Evolutionary conservation across 805 yeast species (phyloP).

Genomic region (Teunomyces aglyptinius): DNA sequence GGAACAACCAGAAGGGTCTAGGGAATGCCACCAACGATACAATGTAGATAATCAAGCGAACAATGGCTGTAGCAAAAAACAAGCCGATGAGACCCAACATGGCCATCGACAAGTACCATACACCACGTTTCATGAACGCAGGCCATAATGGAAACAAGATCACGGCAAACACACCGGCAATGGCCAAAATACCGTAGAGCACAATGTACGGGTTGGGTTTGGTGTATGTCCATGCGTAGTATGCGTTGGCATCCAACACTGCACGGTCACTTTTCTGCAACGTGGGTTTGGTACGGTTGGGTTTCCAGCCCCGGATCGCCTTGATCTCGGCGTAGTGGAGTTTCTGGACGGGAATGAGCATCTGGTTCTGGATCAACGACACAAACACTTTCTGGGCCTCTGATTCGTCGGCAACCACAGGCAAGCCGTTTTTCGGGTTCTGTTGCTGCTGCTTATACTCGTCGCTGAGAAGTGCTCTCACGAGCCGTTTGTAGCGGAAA

Average conservation of each 20-base stretch:
- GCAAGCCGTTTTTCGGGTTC: slow-evolving; percentile 43
- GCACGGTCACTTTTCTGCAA: slow-evolving; percentile 57
- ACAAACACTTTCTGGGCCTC: slow-evolving; percentile 65
- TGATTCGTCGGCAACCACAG: slow-evolving; percentile 45
- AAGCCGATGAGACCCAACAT: slow-evolving; percentile 68
- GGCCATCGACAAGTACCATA: slow-evolving; percentile 84
- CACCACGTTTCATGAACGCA: slow-evolving; percentile 77
- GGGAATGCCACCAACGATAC: slow-evolving; percentile 56
- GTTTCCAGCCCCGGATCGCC: slow-evolving; percentile 51
- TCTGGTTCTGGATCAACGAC: slow-evolving; percentile 64
- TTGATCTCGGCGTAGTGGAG: slow-evolving; percentile 66
- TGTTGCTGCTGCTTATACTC: slow-evolving; percentile 59
- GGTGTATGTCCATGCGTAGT: slow-evolving; percentile 80
- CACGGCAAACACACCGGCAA: slow-evolving; percentile 60
- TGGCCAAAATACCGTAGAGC: slow-evolving; percentile 61
- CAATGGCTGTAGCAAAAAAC: slow-evolving; percentile 74
- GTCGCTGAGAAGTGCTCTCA: slow-evolving; percentile 71
- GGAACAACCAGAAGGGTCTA: slow-evolving; percentile 93
- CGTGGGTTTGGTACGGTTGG: slow-evolving; percentile 64
- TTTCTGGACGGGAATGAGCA: slow-evolving; percentile 75
- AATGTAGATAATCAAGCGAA: slow-evolving; percentile 69
- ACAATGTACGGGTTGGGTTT: slow-evolving; percentile 67
- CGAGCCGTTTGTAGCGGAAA: slow-evolving; percentile 81
- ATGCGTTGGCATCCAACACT: slow-evolving; percentile 59
- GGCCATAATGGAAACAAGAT: slow-evolving; percentile 97